phyloP scores from a whole-genome alignment of 2,329 filamentous ascomycete species.

The Stachybotrys echinatus region DNA sequence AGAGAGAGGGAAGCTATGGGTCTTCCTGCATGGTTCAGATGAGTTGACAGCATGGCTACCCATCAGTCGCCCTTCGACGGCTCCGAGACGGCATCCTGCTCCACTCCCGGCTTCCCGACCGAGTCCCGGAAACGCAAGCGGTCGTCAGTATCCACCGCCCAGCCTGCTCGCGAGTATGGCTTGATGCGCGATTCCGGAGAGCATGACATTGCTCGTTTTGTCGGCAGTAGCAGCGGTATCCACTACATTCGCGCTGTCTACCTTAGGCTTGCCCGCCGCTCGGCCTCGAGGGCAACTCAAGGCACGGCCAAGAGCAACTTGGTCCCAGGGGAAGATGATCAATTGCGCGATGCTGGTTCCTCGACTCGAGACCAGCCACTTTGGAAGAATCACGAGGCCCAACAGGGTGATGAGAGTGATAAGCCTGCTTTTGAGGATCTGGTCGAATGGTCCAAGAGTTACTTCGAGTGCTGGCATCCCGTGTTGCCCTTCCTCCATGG shows the following conservation, averaged over 20 bases:
- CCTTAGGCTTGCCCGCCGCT: constrained; percentile 31
- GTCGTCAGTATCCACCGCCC: constrained; percentile 18
- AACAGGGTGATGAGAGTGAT: constrained; percentile 6
- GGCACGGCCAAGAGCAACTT: constrained; percentile 20
- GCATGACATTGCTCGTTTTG: constrained; percentile 44
- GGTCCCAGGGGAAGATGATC: constrained; percentile 54
- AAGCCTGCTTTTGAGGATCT: constrained; percentile 38
- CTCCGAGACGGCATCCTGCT: constrained; percentile 19
- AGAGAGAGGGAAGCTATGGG: neutral
- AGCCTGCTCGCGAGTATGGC: constrained; percentile 24
- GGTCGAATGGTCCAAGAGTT: constrained; percentile 43
- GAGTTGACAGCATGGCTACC: constrained; percentile 15
- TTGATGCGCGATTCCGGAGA: constrained; percentile 45
- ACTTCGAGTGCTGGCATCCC: constrained; percentile 54
- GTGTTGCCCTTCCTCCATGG: constrained; percentile 52
- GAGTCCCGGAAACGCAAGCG: constrained; percentile 23
- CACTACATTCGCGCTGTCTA: constrained; percentile 53
- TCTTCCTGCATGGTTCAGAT: constrained; percentile 1
- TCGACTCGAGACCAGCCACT: constrained; percentile 14
- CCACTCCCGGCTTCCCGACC: constrained; percentile 11
- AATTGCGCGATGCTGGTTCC: constrained; percentile 24
- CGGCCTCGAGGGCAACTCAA: constrained; percentile 12
- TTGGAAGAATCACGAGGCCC: constrained; percentile 29
- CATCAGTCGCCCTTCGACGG: constrained; percentile 20
- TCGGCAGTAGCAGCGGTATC: constrained; percentile 54